Evolutionary conservation across 768 basidiomycete genomes (phyloP).

Genomic region (Phylloporus sp.): DNA sequence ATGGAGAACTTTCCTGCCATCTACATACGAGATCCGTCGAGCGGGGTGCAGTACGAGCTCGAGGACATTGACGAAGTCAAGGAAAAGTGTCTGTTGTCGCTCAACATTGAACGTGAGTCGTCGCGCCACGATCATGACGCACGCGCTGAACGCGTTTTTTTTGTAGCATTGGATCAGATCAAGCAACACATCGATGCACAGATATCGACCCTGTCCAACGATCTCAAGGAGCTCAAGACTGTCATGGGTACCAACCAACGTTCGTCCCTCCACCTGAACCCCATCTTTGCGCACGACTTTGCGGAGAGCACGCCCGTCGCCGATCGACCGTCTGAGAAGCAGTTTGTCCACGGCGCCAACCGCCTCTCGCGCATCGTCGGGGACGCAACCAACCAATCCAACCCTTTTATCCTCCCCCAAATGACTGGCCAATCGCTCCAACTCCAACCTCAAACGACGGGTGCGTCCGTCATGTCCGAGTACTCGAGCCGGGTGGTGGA

Average conservation of each 20-base stretch:
- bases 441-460: slow-evolving; percentile 63
- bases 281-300: slow-evolving; percentile 50
- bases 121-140: slow-evolving; percentile 1
- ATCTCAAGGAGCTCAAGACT: slow-evolving; percentile 82
- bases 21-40: slow-evolving; percentile 88
- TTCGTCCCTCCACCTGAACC: slow-evolving; percentile 42
- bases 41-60: slow-evolving; percentile 91
- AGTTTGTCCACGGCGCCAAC: slow-evolving; percentile 68
- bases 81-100: slow-evolving; percentile 79
- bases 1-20: slow-evolving; percentile 93
- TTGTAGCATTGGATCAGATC: slow-evolving; percentile 90
- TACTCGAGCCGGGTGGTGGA: slow-evolving; percentile 68
- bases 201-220: slow-evolving; percentile 77
- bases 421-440: slow-evolving; percentile 61
- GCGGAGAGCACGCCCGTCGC: slow-evolving; percentile 63
- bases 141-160: slow-evolving; percentile 7
- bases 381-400: slow-evolving; percentile 30
- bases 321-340: slow-evolving; percentile 66
- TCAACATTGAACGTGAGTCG: slow-evolving; percentile 94
- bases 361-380: slow-evolving; percentile 69
- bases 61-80: slow-evolving; percentile 92
- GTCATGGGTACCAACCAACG: slow-evolving; percentile 55
- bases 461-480: slow-evolving; percentile 67
- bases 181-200: slow-evolving; percentile 96
- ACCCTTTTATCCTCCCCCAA: slow-evolving; percentile 47